Evolutionary conservation across 176 grass and related monocot genomes (phyloP).

Genomic region (Aegilops umbellulata): DNA sequence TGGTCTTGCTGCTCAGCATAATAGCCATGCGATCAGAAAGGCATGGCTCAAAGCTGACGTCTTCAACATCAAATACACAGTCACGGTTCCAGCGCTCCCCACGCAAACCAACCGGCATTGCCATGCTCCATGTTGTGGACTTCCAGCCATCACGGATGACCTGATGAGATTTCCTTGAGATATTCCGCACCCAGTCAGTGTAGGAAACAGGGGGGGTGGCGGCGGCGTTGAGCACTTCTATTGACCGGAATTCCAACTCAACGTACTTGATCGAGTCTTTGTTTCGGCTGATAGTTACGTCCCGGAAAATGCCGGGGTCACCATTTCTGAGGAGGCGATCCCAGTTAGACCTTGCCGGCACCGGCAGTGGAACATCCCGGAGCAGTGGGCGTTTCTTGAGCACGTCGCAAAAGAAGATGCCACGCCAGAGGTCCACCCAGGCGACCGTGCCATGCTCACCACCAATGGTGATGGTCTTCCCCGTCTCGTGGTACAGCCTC

Average conservation of each 20-base stretch:
- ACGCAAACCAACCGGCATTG: background rate
- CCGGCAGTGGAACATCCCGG: slow-evolving; percentile 14
- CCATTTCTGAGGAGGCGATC: background rate
- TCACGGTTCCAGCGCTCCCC: slow-evolving; percentile 12
- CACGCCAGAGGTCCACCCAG: slow-evolving; percentile 33
- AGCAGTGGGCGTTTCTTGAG: background rate
- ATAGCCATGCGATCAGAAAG: background rate
- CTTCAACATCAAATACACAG: background rate
- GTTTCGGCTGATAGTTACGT: background rate
- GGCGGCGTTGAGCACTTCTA: background rate
- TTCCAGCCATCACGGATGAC: slow-evolving; percentile 4
- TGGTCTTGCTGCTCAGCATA: background rate
- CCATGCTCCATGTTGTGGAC: slow-evolving; percentile 5
- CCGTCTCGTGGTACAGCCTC: slow-evolving; percentile 2
- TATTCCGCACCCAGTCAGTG: background rate
- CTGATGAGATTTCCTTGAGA: background rate
- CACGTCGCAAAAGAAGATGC: slow-evolving; percentile 32
- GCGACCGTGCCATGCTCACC: slow-evolving; percentile 1
- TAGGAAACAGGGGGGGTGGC: background rate
- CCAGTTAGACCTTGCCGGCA: background rate
- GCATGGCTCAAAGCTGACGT: background rate
- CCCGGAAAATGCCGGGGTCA: background rate
- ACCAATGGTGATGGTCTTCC: background rate
- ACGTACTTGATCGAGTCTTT: slow-evolving; percentile 18
- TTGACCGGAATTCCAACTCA: background rate